Base-by-base conservation (phyloP, 345 rosid species). In the Eucalyptus microcorys region DNA sequence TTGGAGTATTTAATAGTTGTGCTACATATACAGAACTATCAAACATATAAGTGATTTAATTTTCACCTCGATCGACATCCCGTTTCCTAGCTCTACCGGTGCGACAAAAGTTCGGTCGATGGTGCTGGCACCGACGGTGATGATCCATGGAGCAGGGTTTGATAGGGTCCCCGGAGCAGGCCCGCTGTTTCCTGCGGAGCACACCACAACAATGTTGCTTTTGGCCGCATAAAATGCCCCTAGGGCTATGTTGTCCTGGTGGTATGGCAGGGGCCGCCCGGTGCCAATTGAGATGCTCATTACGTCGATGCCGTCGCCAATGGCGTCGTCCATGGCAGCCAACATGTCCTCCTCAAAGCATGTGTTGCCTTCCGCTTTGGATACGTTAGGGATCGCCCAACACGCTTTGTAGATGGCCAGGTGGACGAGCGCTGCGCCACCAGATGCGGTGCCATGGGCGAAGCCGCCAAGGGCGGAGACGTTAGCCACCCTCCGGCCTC, bases 251-350 rank as follows among this genome's bases (percentile, higher is more conserved):
- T 89, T 86, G 37, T 96, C 99, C 8, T 93, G 26, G 4, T 47
- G 14, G 27, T 88, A 95, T 10, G 92, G 81, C 3, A 55, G 0
- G 6, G 94, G 94, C 0, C 13, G 14, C 1, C 4, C 1, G 4
- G 90, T 49, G 10, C 96, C 99, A 3, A 96, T 93, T 15, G 99
- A 97, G 50, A 95, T 85, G 89, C 99, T 96, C n/a, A 96, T 79
- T 9, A 97, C 92, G 59, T 96, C 90, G 61, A 97, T 96, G 1
- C 99, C 99, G 64, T 97, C 99, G 1, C 87, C 95, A 4, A 97
- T 94, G 89, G 99, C 99, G 19, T 96, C 97, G 48, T 97, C 99
- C 2, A 97, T 91, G 22, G 96, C 99, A 1, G 96, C 98, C 30
- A 96, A 92, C 96, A 97, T 94, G 88, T 96, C 99, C 47, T 88